A percentile compares a stretch with the other conserved stretches of the same genome.
Evolutionary conservation across 192 early-diverging fungal genomes (phyloP).

Genomic region (Coemansia brasiliensis): DNA sequence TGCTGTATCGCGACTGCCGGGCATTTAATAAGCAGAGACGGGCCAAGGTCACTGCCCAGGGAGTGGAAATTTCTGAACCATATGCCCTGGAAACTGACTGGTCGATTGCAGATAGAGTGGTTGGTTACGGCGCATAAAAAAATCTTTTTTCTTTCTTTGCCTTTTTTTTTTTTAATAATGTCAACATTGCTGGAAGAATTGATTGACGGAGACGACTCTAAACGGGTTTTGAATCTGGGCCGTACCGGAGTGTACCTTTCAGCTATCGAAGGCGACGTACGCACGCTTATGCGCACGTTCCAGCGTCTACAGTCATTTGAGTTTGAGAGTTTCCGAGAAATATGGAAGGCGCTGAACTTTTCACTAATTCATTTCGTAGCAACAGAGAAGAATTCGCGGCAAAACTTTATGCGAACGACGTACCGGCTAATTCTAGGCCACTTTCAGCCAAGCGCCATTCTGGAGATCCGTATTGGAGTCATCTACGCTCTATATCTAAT

Average conservation of each 20-base stretch:
- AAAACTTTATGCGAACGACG: conserved; percentile 57
- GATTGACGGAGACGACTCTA: conserved; percentile 40
- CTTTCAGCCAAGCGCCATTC: conserved; percentile 36
- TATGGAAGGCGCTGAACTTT: conserved; percentile 59
- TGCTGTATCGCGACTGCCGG: conserved; percentile 93
- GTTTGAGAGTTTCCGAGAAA: conserved; percentile 51
- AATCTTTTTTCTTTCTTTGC: not conserved
- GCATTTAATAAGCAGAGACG: conserved; percentile 92
- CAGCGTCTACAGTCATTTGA: conserved; percentile 50
- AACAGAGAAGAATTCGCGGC: conserved; percentile 58
- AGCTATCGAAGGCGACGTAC: conserved; percentile 50
- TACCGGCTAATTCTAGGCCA: conserved; percentile 54
- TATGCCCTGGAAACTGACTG: conserved; percentile 88
- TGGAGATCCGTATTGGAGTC: conserved; percentile 56
- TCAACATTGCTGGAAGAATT: conserved; percentile 19
- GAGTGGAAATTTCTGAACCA: conserved; percentile 84
- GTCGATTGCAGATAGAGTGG: conserved; percentile 79
- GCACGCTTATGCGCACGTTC: conserved; percentile 53
- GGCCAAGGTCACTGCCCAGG: conserved; percentile 82
- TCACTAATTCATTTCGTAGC: conserved; percentile 61
- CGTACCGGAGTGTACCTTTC: conserved; percentile 54
- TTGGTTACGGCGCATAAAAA: conserved; percentile 72
- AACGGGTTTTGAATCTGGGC: conserved; percentile 49
- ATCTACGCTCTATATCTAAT: conserved; percentile 58
- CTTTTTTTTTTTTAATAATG: conserved; percentile 15